Evolutionary conservation across 495 filamentous ascomycete species (phyloP), one percentile per base, ranked within the genome.

Genomic region (Gamarada debralockiae): DNA sequence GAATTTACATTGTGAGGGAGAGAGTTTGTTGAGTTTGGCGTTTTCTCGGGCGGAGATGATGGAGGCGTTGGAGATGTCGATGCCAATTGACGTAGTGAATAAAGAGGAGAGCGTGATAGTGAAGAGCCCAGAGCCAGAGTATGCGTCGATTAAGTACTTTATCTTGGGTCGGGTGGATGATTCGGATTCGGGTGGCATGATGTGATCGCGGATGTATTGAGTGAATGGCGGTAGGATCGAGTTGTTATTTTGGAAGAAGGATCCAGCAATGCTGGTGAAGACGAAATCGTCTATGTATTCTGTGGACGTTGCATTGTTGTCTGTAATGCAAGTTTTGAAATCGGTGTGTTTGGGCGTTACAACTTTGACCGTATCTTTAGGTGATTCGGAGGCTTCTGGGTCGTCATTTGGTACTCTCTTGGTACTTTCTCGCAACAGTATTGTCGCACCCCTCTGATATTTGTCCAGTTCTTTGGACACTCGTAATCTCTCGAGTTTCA

Each of bases 201-300:
- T 84, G 63, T 89, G 81, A 41, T 84, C 73, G 45, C 93, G 90
- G 71, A 98, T 89, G 74, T 92, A 97, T 53, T 83, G 78, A 12
- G 91, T 97, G 71, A 98, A 96, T 10, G 67, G 69, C 36, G 87
- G 79, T n/a, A 98, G 84, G 70, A 98, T 97, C 42, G 90, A 95
- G 73, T 98, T 98, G 78, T 98, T 98, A 74, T 98, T 98, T 64
- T 98, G 93, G 81, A 98, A 98, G 79, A 98, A 98, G 38, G 86
- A 74, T 34, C 90, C 90, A 17, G 93, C 93, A 25, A 85, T 88
- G 76, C 92, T 97, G 64, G 78, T 80, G 75, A 98, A 95, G 65
- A 83, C 69, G 72, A 85, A 95, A 67, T 84, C 65, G 61, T 89
- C 89, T 49, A 98, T 75, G 66, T 95, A 96, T 65, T 98, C 93